Conservation (phyloP, 2,329 filamentous ascomycete species). For the Penicillium decumbens region DNA sequence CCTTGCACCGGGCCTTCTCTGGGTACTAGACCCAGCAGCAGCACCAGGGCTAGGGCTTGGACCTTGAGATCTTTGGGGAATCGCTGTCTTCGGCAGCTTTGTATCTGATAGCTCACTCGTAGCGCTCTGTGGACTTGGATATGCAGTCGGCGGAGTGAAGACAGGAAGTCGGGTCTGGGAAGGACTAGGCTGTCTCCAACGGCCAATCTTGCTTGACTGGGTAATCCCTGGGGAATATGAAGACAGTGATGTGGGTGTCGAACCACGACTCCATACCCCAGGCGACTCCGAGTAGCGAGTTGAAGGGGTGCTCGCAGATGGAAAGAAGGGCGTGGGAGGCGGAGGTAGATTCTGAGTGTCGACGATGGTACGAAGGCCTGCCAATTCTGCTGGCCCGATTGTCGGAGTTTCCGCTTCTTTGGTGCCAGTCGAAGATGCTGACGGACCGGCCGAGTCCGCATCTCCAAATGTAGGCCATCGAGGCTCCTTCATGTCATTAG, state of each 20-base stretch:
- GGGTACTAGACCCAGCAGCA: conserved; percentile 2
- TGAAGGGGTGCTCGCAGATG: conserved; percentile 42
- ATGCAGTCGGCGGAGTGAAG: conserved; percentile 22
- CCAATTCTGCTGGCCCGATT: conserved; percentile 36
- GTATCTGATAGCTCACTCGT: conserved; percentile 16
- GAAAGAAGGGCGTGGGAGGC: conserved; percentile 36
- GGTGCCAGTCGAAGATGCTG: conserved; percentile 6
- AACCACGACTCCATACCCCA: conserved; percentile 45
- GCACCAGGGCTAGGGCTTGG: conserved; percentile 7
- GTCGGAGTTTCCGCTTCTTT: conserved; percentile 15
- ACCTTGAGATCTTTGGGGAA: conserved; percentile 7
- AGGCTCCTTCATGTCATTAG: conserved; percentile 14
- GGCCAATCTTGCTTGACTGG: conserved; percentile 37
- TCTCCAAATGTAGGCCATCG: conserved; percentile 7
- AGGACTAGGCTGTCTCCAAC: conserved; percentile 36
- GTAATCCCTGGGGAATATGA: conserved; percentile 47
- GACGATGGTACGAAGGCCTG: conserved; percentile 35
- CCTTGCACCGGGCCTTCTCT: neutral
- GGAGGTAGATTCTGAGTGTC: conserved; percentile 37
- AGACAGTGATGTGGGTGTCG: conserved; percentile 48
- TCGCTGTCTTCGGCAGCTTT: conserved; percentile 12
- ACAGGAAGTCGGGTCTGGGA: conserved; percentile 36
- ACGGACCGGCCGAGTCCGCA: conserved; percentile 11
- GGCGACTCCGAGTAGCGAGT: conserved; percentile 46
- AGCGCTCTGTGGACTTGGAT: conserved; percentile 21